These are phyloP conservation scores for Saraca asoca DNA, from an alignment of 331 rosid species.

Conservation along the genomic window DNA sequence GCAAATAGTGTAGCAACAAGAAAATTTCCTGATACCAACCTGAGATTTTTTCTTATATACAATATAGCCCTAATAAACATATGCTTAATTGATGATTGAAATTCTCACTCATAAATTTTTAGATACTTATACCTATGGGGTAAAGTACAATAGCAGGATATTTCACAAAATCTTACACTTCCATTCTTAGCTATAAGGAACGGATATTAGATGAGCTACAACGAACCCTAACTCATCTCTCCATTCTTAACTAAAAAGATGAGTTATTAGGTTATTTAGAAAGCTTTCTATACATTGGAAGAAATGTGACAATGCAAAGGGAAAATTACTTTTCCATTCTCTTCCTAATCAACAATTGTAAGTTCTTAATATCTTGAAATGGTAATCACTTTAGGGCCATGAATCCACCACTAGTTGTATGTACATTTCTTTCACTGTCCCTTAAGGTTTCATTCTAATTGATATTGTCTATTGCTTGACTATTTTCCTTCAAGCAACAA, in stretches of 20 bases:
- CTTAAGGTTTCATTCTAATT: conserved; percentile 42
- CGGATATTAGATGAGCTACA: neutral
- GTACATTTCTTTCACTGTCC: conserved; percentile 45
- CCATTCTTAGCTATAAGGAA: neutral
- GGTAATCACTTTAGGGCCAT: conserved; percentile 47
- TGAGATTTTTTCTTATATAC: neutral
- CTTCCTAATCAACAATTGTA: conserved; percentile 39
- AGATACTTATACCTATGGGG: no score
- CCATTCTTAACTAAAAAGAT: no score
- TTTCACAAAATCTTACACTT: neutral
- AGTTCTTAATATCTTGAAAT: conserved; percentile 63
- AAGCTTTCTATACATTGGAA: conserved; percentile 28
- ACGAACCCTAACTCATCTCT: conserved; percentile 8
- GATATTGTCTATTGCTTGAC: conserved; percentile 25
- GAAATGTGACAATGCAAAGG: conserved; percentile 47
- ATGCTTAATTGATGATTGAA: neutral
- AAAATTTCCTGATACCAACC: neutral
- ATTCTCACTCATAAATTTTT: neutral
- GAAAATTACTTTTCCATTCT: conserved; percentile 51
- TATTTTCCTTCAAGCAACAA: conserved; percentile 66
- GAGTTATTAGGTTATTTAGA: conserved; percentile 20
- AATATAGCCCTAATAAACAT: neutral
- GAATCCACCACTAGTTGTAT: conserved; percentile 22
- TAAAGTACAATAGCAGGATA: neutral
- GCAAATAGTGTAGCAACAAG: neutral